A percentile compares a stretch with the other conserved stretches of the same genome.
phyloP scores from a whole-genome alignment of 371 early-diverging fungal genomes.

The Dinochytrium kinnereticum region DNA sequence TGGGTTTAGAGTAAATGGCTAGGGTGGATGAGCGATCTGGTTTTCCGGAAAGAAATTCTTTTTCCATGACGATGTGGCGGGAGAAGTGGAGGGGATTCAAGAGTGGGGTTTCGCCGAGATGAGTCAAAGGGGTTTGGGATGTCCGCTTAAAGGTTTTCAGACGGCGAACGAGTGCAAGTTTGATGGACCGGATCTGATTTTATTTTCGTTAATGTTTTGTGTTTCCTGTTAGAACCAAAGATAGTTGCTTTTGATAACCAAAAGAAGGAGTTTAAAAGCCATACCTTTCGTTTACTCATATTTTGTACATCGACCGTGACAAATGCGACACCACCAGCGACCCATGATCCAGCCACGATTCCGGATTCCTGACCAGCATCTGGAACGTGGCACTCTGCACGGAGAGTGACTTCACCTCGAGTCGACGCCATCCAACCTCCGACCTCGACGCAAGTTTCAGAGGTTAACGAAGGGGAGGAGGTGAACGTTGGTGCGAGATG shows the following conservation, averaged over 20 bases:
- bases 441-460: slow-evolving; percentile 15
- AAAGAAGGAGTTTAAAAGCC: neutral
- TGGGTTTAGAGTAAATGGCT: slow-evolving; percentile 5
- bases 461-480: slow-evolving; percentile 3
- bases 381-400: slow-evolving; percentile 38
- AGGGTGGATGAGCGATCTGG: neutral
- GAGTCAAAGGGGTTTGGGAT: neutral
- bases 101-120: neutral
- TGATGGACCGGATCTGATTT: slow-evolving; percentile 37
- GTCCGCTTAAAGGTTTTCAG: slow-evolving; percentile 44
- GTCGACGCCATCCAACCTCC: slow-evolving; percentile 25
- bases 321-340: slow-evolving; percentile 43
- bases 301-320: slow-evolving; percentile 49
- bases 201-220: neutral
- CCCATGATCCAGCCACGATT: neutral
- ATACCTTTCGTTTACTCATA: slow-evolving; percentile 38
- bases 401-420: slow-evolving; percentile 38
- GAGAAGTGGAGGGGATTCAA: slow-evolving; percentile 37
- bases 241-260: neutral
- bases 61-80: slow-evolving; percentile 34
- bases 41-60: slow-evolving; percentile 6
- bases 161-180: slow-evolving; percentile 41
- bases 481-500: slow-evolving; percentile 24
- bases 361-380: slow-evolving; percentile 22
- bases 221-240: neutral